Percentiles rank a stretch among this genome's conserved stretches.
These are phyloP conservation scores for Neonectria punicea DNA, from an alignment of 2,329 filamentous ascomycete genomes.

Conservation along the genomic window DNA sequence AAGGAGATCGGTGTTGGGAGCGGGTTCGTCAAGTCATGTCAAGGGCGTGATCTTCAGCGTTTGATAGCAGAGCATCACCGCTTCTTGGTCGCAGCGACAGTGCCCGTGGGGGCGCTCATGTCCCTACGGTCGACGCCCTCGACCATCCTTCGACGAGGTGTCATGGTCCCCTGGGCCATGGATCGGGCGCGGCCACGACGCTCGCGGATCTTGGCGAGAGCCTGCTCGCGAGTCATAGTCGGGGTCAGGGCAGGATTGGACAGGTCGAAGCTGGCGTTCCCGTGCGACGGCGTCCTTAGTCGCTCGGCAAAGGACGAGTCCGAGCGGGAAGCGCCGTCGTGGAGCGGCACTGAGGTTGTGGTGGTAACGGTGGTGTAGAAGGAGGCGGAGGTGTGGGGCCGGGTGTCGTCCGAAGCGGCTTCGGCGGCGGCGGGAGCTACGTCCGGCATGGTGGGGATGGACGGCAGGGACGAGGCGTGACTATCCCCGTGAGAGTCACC, in stretches of 20 bases:
- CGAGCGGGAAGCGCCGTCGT: slow-evolving; percentile 53
- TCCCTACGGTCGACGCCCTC: slow-evolving; percentile 59
- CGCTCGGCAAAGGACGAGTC: slow-evolving; percentile 57
- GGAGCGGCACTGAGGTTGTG: slow-evolving; percentile 63
- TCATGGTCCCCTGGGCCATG: slow-evolving; percentile 70
- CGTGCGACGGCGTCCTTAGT: slow-evolving; percentile 57
- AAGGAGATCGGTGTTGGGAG: not conserved
- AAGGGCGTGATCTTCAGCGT: slow-evolving; percentile 20
- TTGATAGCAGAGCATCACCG: slow-evolving; percentile 23
- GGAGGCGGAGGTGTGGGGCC: slow-evolving; percentile 59
- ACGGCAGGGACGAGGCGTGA: slow-evolving; percentile 47
- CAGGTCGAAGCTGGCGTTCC: slow-evolving; percentile 59
- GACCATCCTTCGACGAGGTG: slow-evolving; percentile 66
- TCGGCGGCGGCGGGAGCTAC: slow-evolving; percentile 23
- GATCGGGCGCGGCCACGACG: slow-evolving; percentile 77
- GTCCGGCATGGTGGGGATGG: slow-evolving; percentile 52
- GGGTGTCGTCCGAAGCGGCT: slow-evolving; percentile 42
- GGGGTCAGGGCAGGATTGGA: slow-evolving; percentile 69
- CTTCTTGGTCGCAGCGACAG: slow-evolving; percentile 38
- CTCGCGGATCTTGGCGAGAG: slow-evolving; percentile 79
- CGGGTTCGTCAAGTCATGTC: slow-evolving; percentile 38
- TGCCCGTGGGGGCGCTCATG: slow-evolving; percentile 59
- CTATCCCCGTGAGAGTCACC: slow-evolving; percentile 41
- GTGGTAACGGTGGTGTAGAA: slow-evolving; percentile 61
- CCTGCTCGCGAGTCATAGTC: slow-evolving; percentile 78